Base-by-base conservation (phyloP, 2,329 filamentous ascomycete genomes). In the Fusarium chuoi region DNA sequence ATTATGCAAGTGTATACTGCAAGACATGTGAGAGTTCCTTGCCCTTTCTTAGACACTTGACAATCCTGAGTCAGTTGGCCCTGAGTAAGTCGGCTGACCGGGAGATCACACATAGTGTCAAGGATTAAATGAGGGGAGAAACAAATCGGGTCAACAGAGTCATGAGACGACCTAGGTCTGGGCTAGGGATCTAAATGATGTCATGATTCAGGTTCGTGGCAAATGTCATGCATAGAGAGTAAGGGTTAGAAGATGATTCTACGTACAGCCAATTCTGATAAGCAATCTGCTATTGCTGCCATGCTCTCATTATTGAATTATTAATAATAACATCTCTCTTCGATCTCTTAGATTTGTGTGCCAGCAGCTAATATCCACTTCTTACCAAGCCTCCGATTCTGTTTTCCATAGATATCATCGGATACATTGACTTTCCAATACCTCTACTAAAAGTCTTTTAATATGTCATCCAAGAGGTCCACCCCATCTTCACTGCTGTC, bases 101-200 rank as follows among this genome's bases (percentile, higher is more conserved):
- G 1, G 8, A 24, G 11, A 10, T 6, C 2, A 24, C 12, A 10
- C 6, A 13, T 6, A 33, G 30, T 33, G 30, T 33, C 30, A 24
- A 18, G 15, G 11, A n/a, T n/a, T 5, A 9, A n/a, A 4, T 18
- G 15, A 33, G 28, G 15, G 30, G 10, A 14, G 17, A 24, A 13
- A 7, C 22, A n/a, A 5, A 18, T 14, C 2, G 2, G 8, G 6
- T 7, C 5, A 13, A 35, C 10, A 33, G 5, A 20, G 22, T 24
- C 4, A 33, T 7, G 10, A 3, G 7, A 51, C 20, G 8, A 7
- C 13, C 6, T 7, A 5, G 4, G 8, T 7, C 8, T 5, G 3
- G 11, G 11, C 48, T 49, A 17, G 11, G 12, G 8, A 18, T 20
- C 13, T 7, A 18, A 18, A 8, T 11, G 2, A 51, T 14, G 10